These are phyloP conservation scores for Sphaerostilbella broomeana DNA, from an alignment of 2,329 filamentous ascomycete genomes.

Conservation along the genomic window DNA sequence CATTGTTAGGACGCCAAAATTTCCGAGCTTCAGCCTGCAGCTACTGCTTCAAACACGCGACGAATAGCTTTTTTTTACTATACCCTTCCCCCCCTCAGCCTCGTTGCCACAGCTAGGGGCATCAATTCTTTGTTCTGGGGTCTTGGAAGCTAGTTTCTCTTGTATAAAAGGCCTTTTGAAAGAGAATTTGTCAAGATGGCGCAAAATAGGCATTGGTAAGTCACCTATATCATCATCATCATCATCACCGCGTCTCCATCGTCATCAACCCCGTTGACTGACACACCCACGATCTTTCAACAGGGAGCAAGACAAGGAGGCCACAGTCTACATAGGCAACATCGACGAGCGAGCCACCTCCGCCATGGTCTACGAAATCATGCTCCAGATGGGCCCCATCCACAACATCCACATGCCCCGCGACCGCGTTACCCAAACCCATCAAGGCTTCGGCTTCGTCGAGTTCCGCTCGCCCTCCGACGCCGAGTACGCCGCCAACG, in stretches of 20 bases:
- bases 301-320: constrained; percentile 97
- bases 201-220: constrained; percentile 68
- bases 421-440: constrained; percentile 91
- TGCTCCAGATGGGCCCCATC: constrained; percentile 95
- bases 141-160: not conserved
- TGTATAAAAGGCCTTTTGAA: too few relatives aligned
- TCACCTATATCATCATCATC: not conserved
- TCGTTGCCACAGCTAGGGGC: not conserved
- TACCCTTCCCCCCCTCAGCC: not conserved
- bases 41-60: constrained; percentile 9
- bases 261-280: constrained; percentile 4
- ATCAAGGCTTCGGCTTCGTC: constrained; percentile 98
- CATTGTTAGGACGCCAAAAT: too few relatives aligned
- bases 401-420: constrained; percentile 98
- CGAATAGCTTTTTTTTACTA: not conserved
- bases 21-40: constrained; percentile 10
- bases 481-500: constrained; percentile 91
- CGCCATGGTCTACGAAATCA: constrained; percentile 90
- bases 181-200: constrained; percentile 47
- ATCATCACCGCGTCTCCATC: not conserved
- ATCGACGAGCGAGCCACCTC: constrained; percentile 94
- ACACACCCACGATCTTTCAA: not conserved
- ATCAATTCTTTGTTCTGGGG: not conserved
- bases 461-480: constrained; percentile 95
- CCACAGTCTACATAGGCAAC: constrained; percentile 96